Evolutionary conservation across 805 yeast species (phyloP).

Genomic region (Starmerella apis): DNA sequence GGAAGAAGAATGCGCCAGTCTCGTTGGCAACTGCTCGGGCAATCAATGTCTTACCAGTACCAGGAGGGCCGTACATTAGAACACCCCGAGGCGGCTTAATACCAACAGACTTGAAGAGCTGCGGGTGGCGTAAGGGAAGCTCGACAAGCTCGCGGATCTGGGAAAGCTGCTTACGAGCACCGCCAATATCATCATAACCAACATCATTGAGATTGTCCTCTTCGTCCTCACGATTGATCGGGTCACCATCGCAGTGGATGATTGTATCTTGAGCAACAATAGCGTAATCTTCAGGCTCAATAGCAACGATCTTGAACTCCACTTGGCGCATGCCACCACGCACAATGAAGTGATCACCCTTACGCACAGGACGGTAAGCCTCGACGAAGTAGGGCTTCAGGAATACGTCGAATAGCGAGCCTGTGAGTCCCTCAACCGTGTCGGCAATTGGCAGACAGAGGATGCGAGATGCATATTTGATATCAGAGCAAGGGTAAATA

Average conservation of each 20-base stretch:
- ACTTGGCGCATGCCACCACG: conserved; percentile 99
- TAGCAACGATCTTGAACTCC: conserved; percentile 95
- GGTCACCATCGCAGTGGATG: conserved; percentile 98
- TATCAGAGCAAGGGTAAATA: conserved; percentile 93
- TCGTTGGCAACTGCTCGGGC: conserved; percentile 99
- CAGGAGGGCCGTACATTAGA: conserved; percentile 91
- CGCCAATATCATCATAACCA: conserved; percentile 98
- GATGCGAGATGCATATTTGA: conserved; percentile 90
- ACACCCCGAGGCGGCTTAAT: conserved; percentile 98
- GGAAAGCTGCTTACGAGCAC: conserved; percentile 98
- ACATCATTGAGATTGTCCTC: conserved; percentile 94
- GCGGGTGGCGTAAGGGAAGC: conserved; percentile 96
- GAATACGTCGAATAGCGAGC: conserved; percentile 89
- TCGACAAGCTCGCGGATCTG: conserved; percentile 98
- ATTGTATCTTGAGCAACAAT: conserved; percentile 97
- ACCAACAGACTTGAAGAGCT: conserved; percentile 93
- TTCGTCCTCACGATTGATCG: conserved; percentile 95
- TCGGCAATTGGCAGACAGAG: conserved; percentile 95
- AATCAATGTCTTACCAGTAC: conserved; percentile 98
- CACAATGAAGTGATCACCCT: conserved; percentile 90
- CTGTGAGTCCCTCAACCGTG: conserved; percentile 95
- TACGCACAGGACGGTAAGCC: conserved; percentile 97
- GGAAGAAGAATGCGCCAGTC: conserved; percentile 96
- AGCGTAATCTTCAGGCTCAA: conserved; percentile 94
- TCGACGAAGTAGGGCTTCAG: conserved; percentile 97